Conservation (phyloP, 345 rosid genomes). For the Murraya koenigii region DNA sequence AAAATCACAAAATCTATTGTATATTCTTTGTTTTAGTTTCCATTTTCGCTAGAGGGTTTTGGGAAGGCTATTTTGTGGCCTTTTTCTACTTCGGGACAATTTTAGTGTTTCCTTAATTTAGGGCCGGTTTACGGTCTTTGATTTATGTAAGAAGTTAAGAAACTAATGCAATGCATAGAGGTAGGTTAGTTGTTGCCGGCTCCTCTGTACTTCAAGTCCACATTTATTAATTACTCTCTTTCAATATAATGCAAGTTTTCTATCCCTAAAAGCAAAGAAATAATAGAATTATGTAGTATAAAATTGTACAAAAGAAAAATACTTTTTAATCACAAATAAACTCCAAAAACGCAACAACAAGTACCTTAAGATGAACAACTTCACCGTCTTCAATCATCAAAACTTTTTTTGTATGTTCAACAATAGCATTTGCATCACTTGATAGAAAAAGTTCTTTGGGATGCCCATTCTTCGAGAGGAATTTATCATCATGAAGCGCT, state of each 20-base stretch:
- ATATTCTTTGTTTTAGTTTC: neutral
- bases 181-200: neutral
- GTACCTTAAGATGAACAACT: conserved; percentile 87
- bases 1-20: neutral
- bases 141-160: neutral
- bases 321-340: neutral
- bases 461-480: conserved; percentile 54
- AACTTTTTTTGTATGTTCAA: conserved; percentile 90
- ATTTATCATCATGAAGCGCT: conserved; percentile 60
- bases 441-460: conserved; percentile 84
- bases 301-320: neutral
- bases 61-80: neutral
- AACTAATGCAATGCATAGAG: neutral
- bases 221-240: neutral
- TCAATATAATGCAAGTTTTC: neutral
- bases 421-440: conserved; percentile 83
- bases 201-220: neutral
- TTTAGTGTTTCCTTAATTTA: neutral
- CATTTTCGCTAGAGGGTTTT: neutral
- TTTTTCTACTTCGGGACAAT: neutral
- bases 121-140: neutral
- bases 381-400: conserved; percentile 90
- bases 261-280: neutral
- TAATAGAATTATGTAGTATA: neutral
- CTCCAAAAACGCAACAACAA: neutral